These are phyloP conservation scores for Moelleriella libera DNA, from an alignment of 2,329 filamentous ascomycete genomes.

Conservation along the genomic window DNA sequence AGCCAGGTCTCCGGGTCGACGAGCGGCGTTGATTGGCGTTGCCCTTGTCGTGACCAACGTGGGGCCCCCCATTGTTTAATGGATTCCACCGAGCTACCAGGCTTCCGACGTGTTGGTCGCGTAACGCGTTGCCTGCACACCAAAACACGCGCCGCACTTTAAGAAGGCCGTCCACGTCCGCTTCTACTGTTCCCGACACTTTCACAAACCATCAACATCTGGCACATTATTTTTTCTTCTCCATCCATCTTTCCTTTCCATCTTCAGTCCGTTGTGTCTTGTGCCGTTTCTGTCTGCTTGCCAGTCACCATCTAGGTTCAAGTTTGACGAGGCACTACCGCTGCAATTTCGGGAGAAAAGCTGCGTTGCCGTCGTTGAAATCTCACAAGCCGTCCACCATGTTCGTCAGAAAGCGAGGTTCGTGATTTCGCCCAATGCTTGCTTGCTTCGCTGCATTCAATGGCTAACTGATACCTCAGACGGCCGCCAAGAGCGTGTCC, in stretches of 20 bases:
- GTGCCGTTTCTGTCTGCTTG: no score
- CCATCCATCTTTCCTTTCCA: slow-evolving; percentile 1
- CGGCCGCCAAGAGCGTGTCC: slow-evolving; percentile 98
- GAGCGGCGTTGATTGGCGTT: background rate
- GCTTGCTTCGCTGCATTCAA: background rate
- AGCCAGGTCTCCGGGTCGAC: background rate
- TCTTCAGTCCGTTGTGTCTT: no score
- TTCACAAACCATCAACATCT: no score
- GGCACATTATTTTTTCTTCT: slow-evolving; percentile 5
- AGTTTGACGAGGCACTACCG: no score
- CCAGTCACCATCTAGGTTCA: no score
- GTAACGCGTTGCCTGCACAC: slow-evolving; percentile 1
- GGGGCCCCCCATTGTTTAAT: slow-evolving; percentile 13
- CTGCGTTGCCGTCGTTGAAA: no score
- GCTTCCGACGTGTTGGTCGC: slow-evolving; percentile 5
- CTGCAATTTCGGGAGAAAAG: no score
- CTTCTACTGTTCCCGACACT: background rate
- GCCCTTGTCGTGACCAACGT: slow-evolving; percentile 2
- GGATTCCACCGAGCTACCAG: slow-evolving; percentile 9
- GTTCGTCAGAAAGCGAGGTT: slow-evolving; percentile 52
- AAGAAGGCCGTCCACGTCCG: slow-evolving; percentile 16
- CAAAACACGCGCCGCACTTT: slow-evolving; percentile 19
- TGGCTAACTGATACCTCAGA: slow-evolving; percentile 41
- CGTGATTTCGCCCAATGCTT: slow-evolving; percentile 12
- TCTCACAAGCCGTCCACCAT: slow-evolving; percentile 21